Evolutionary conservation across 805 yeast genomes (phyloP), one percentile per base, ranked within the genome.

Genomic region (Wickerhamomyces ciferrii): DNA sequence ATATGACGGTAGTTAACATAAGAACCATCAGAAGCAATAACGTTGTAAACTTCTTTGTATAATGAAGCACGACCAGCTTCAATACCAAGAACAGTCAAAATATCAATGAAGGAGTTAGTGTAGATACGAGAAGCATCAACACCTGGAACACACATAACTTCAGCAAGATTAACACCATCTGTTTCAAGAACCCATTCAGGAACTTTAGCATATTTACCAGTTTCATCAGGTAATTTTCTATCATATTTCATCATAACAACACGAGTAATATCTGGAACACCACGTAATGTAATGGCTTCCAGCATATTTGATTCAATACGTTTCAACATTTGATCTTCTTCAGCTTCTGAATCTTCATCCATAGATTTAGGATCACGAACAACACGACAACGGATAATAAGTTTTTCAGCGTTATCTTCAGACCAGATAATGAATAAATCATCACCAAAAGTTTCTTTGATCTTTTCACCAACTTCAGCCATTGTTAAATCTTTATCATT

Each of bases 151-250:
- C 89, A 76, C 84, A 94, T 88, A 43, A 94, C 99, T 59, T 90
- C 97, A 2, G 97, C 84, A 56, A 94, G 76, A 62, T 92, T 95
- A 47, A 88, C 92, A 75, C 99, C 99, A 72, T 94, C 99, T 2
- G 99, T 92, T 78, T 94, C 99, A 66, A 94, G 77, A 35, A 92
- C 97, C 97, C 98, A 94, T 66, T 94, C 98, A 63, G 88, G 91
- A 52, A 84, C 84, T 71, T 90, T 94, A 50, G 80, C 78, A 60
- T 73, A 94, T 52, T 88, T 97, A 57, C 99, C 99, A 42, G 85
- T 75, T 38, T 75, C 84, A 60, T 86, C 90, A 48, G 92, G 86
- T 41, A 74, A 61, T 52, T 79, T 82, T 52, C 79, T 76, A 63
- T 85, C 88, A 58, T 85, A 87, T 63, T 85, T 86, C 91, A 85